Conservation (phyloP, 805 yeast genomes). For the Starmerella apicola region DNA sequence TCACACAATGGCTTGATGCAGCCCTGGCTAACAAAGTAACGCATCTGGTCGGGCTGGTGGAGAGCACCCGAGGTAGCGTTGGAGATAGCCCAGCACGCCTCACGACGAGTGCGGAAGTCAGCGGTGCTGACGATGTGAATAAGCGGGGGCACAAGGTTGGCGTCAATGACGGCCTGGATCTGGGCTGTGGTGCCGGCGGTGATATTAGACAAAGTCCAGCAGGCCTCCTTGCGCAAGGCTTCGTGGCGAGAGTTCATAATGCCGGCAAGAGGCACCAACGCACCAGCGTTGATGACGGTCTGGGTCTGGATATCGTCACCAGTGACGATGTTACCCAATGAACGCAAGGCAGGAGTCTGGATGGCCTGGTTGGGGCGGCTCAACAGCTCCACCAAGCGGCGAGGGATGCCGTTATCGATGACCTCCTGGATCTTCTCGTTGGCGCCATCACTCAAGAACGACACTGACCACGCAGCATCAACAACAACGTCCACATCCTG, state of each 20-base stretch:
- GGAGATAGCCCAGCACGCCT: conserved; percentile 99
- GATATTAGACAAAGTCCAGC: conserved; percentile 97
- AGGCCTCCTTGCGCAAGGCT: conserved; percentile 88
- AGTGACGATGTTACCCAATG: conserved; percentile 95
- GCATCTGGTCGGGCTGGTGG: conserved; percentile 80
- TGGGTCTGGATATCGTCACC: conserved; percentile 96
- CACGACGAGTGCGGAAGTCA: conserved; percentile 92
- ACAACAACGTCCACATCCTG: conserved; percentile 86
- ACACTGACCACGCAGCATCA: conserved; percentile 98
- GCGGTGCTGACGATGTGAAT: conserved; percentile 66
- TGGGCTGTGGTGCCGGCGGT: conserved; percentile 95
- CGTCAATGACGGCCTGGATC: conserved; percentile 92
- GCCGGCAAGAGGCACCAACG: conserved; percentile 70
- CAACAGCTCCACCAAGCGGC: conserved; percentile 81
- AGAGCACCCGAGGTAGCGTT: conserved; percentile 96
- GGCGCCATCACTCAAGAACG: conserved; percentile 87
- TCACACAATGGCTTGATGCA: conserved; percentile 97
- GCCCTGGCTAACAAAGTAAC: conserved; percentile 86
- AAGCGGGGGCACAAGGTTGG: conserved; percentile 84
- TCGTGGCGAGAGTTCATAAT: conserved; percentile 77
- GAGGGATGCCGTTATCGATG: conserved; percentile 89
- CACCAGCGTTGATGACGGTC: conserved; percentile 85
- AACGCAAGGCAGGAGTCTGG: conserved; percentile 94
- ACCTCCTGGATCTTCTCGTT: conserved; percentile 92
- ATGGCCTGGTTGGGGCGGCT: conserved; percentile 73